phyloP scores from a whole-genome alignment of 2,329 filamentous ascomycete species.

The Thielaviopsis punctulata region DNA sequence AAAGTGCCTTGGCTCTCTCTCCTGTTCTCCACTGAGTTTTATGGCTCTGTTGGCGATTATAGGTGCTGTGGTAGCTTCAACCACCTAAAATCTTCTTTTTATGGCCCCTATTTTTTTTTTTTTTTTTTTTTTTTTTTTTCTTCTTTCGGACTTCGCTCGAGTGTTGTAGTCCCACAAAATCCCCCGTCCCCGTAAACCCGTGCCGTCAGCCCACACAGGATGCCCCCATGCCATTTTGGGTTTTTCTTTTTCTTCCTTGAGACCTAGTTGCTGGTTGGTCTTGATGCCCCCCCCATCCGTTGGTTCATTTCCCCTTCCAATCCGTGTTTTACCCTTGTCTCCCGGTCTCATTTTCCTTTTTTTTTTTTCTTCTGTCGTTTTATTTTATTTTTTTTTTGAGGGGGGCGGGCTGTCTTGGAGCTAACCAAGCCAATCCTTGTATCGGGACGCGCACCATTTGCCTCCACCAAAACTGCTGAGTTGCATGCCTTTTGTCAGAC shows the following conservation, averaged over 20 bases:
- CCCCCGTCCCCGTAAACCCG: slow-evolving; percentile 6
- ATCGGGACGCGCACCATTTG: background rate
- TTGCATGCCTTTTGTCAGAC: background rate
- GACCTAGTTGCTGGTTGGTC: background rate
- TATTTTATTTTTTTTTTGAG: background rate
- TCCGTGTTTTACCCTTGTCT: background rate
- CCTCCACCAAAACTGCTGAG: background rate
- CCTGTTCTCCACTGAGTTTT: too few species aligned
- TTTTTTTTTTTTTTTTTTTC: background rate
- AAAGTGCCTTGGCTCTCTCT: background rate
- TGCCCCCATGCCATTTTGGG: slow-evolving; percentile 1
- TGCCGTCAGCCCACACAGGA: slow-evolving; percentile 1
- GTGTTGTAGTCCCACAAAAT: slow-evolving; percentile 10
- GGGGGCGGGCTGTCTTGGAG: background rate
- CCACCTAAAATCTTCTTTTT: background rate
- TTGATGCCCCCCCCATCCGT: background rate
- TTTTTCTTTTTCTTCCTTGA: background rate
- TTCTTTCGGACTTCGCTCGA: background rate
- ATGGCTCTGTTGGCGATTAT: background rate
- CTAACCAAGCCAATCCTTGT: background rate
- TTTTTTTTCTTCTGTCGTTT: background rate
- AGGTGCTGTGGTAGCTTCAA: background rate
- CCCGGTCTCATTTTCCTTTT: background rate
- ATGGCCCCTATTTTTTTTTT: slow-evolving; percentile 1
- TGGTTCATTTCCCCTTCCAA: background rate